Conservation (phyloP, 2,329 filamentous ascomycete genomes). For the Aspergillus caelatus region DNA sequence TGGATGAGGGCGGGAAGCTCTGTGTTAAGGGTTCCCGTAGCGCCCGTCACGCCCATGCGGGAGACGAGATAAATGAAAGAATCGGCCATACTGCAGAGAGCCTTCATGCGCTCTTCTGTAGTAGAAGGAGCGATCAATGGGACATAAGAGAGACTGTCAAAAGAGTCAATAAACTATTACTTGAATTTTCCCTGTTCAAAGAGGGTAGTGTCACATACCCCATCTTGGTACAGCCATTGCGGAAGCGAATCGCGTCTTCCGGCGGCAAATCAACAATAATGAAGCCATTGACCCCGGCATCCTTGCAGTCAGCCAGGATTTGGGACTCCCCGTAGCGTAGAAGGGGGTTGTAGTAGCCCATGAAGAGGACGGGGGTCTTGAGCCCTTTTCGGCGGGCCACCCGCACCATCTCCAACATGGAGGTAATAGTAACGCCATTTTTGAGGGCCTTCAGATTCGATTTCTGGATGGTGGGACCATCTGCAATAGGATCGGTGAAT, state of each 20-base stretch:
- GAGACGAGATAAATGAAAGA: conserved; percentile 98
- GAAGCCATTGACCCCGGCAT: conserved; percentile 89
- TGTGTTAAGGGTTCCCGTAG: conserved; percentile 74
- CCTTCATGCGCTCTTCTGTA: conserved; percentile 83
- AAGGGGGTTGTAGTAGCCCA: conserved; percentile 98
- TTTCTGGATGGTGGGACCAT: conserved; percentile 92
- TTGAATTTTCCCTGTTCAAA: neutral
- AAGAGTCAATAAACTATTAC: neutral
- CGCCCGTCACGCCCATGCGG: conserved; percentile 90
- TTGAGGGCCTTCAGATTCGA: conserved; percentile 83
- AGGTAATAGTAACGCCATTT: conserved; percentile 80
- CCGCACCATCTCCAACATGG: conserved; percentile 78
- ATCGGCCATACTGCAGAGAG: conserved; percentile 90
- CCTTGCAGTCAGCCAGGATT: conserved; percentile 77
- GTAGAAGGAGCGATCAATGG: conserved; percentile 90
- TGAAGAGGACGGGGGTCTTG: conserved; percentile 79
- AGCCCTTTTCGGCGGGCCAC: conserved; percentile 75
- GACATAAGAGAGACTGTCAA: conserved; percentile 76
- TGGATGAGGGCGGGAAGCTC: conserved; percentile 76
- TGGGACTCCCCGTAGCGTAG: conserved; percentile 87
- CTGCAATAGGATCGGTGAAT: conserved; percentile 94
- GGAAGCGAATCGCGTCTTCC: conserved; percentile 91
- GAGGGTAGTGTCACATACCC: conserved; percentile 55
- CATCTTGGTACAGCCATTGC: conserved; percentile 76
- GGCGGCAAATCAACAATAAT: conserved; percentile 95